Percentiles rank a stretch among this genome's conserved stretches.
These are phyloP conservation scores for Yamadazyma songkhlaensis DNA, from an alignment of 1,139 yeast genomes.

Conservation along the genomic window DNA sequence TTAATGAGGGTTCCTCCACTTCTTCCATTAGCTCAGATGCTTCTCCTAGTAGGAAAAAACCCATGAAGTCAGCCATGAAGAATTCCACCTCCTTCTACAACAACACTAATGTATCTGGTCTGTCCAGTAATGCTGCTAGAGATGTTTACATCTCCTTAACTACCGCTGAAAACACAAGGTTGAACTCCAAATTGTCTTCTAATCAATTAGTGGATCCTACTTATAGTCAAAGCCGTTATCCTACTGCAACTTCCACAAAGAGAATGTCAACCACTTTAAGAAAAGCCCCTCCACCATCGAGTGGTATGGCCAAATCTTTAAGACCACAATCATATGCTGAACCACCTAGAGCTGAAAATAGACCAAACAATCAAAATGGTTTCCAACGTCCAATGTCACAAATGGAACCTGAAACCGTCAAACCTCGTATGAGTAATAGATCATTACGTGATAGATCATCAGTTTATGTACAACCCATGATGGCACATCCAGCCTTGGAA, in stretches of 20 bases:
- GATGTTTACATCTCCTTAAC: slow-evolving; percentile 66
- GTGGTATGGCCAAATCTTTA: slow-evolving; percentile 23
- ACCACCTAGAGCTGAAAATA: background rate
- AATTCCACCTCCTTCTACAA: slow-evolving; percentile 31
- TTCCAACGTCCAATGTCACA: background rate
- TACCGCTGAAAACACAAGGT: slow-evolving; percentile 74
- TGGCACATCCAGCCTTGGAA: slow-evolving; percentile 42
- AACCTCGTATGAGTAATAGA: slow-evolving; percentile 27
- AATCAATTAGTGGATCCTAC: slow-evolving; percentile 26
- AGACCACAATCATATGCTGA: slow-evolving; percentile 32
- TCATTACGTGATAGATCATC: slow-evolving; percentile 29
- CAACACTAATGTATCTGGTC: slow-evolving; percentile 9
- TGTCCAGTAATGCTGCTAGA: slow-evolving; percentile 38
- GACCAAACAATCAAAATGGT: background rate
- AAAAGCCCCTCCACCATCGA: slow-evolving; percentile 20
- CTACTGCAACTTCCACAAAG: slow-evolving; percentile 15
- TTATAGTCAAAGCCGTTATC: slow-evolving; percentile 14
- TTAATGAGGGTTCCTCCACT: slow-evolving; percentile 22
- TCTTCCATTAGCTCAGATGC: slow-evolving; percentile 28
- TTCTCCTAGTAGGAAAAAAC: slow-evolving; percentile 21
- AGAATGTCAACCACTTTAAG: slow-evolving; percentile 34
- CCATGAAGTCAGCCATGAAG: slow-evolving; percentile 69
- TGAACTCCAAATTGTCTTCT: slow-evolving; percentile 59
- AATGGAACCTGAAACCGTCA: background rate
- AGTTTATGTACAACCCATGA: slow-evolving; percentile 40